Percentiles rank a stretch among this genome's conserved stretches.
Conservation (phyloP, 108 stramenopile genomes). For the Fistulifera pelliculosa region DNA sequence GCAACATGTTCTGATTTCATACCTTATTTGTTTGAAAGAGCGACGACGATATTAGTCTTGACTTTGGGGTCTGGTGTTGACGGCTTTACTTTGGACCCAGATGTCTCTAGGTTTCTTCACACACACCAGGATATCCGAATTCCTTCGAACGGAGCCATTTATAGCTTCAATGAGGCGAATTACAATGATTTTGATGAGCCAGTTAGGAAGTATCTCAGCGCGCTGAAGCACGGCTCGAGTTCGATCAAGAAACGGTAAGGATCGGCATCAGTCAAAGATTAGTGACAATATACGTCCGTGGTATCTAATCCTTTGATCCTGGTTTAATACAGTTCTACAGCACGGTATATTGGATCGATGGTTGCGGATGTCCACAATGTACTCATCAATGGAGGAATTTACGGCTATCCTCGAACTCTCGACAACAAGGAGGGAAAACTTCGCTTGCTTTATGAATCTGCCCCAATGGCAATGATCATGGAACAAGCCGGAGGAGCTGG, state of each 20-base stretch:
- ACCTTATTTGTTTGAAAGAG: constrained; percentile 22
- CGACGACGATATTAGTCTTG: constrained; percentile 92
- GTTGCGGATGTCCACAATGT: constrained; percentile 99
- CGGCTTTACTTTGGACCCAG: constrained; percentile 97
- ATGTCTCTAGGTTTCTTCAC: constrained; percentile 89
- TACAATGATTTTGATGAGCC: constrained; percentile 70
- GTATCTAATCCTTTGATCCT: background rate
- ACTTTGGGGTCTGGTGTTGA: constrained; percentile 91
- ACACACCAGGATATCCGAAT: constrained; percentile 87
- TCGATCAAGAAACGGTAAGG: constrained; percentile 18
- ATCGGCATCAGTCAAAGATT: background rate
- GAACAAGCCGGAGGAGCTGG: constrained; percentile 97
- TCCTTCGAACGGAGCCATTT: constrained; percentile 82
- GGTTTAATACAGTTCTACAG: constrained; percentile 22
- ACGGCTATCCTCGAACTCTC: constrained; percentile 92
- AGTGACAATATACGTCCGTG: background rate
- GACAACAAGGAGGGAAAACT: constrained; percentile 82
- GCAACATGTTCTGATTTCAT: background rate
- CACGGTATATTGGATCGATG: constrained; percentile 95
- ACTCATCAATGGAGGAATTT: constrained; percentile 97
- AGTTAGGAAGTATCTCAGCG: constrained; percentile 54
- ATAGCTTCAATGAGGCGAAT: constrained; percentile 97
- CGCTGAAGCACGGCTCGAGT: constrained; percentile 44
- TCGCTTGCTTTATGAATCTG: constrained; percentile 83
- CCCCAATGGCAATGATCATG: constrained; percentile 98